phyloP scores from a whole-genome alignment of 225 moss, liverwort and hornwort genomes.

The Straminergon stramineum region DNA sequence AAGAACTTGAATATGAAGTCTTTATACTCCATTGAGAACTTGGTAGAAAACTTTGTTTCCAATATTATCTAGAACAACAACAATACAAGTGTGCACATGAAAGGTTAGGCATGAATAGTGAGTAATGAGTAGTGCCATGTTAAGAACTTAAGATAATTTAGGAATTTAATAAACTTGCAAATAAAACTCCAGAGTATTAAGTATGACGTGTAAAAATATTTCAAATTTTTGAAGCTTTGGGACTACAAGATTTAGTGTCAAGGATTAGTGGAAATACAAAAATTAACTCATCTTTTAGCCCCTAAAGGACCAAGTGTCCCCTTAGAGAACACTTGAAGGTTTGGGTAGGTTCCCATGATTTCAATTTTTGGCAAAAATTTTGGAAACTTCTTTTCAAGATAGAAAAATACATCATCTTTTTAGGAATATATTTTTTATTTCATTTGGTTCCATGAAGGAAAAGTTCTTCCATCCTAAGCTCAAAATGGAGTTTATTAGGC shows the following conservation, averaged over 20 bases:
- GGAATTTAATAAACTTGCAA: neutral
- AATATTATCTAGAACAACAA: neutral
- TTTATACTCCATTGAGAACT: neutral
- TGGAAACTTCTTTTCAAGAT: too few relatives aligned
- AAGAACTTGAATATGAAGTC: neutral
- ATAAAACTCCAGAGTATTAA: neutral
- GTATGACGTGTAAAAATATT: fast-evolving
- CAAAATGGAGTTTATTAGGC: too few relatives aligned
- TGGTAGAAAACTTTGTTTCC: neutral
- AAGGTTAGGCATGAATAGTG: neutral
- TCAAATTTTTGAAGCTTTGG: neutral
- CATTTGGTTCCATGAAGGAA: too few relatives aligned
- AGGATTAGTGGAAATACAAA: neutral
- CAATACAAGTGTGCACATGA: neutral
- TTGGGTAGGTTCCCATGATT: too few relatives aligned
- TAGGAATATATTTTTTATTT: too few relatives aligned
- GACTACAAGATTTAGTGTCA: fast-evolving
- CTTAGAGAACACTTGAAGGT: too few relatives aligned
- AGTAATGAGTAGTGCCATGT: neutral
- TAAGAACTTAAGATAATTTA: neutral
- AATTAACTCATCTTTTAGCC: neutral
- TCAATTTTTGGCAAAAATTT: too few relatives aligned
- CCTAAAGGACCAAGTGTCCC: too few relatives aligned
- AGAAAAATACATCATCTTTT: too few relatives aligned
- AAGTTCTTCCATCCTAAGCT: too few relatives aligned